Conservation (phyloP, 2,329 filamentous ascomycete genomes). For the Penicillium capsulatum region DNA sequence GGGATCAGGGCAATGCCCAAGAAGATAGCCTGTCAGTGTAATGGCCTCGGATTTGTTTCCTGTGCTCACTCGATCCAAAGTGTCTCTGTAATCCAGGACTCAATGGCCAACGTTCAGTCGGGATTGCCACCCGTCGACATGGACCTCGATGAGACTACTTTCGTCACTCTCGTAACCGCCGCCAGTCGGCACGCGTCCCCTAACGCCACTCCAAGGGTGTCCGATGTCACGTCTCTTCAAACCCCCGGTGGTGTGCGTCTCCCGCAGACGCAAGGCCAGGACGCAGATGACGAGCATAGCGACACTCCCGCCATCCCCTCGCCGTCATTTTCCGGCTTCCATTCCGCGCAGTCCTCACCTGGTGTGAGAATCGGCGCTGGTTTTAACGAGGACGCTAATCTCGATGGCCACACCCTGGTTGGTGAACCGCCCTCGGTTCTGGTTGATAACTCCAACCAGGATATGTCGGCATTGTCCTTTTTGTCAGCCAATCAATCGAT, state of each 20-base stretch:
- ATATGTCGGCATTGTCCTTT: conserved; percentile 16
- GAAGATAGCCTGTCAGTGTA: conserved; percentile 40
- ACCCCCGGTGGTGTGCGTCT: conserved; percentile 8
- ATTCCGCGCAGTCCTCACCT: conserved; percentile 21
- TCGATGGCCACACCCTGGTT: conserved; percentile 22
- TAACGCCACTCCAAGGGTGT: conserved; percentile 9
- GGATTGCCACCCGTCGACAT: conserved; percentile 8
- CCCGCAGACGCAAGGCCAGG: conserved; percentile 7
- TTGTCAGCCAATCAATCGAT: conserved; percentile 19
- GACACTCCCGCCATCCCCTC: conserved; percentile 17
- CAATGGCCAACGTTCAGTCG: conserved; percentile 19
- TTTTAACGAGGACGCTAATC: conserved; percentile 9
- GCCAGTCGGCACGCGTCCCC: conserved; percentile 7
- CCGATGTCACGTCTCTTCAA: conserved; percentile 10
- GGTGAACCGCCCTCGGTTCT: conserved; percentile 11
- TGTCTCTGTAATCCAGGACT: conserved; percentile 27
- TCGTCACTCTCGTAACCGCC: conserved; percentile 19
- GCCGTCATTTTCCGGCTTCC: conserved; percentile 21
- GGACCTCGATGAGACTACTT: conserved; percentile 21
- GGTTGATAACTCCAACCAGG: conserved; percentile 12
- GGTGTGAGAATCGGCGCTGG: conserved; percentile 7
- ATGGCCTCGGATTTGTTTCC: conserved; percentile 26
- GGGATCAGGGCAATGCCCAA: conserved; percentile 20
- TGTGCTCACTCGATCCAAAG: conserved; percentile 30
- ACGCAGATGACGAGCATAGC: conserved; percentile 13